These are phyloP conservation scores for Lachancea dasiensis DNA, from an alignment of 805 yeast genomes.

Conservation along the genomic window DNA sequence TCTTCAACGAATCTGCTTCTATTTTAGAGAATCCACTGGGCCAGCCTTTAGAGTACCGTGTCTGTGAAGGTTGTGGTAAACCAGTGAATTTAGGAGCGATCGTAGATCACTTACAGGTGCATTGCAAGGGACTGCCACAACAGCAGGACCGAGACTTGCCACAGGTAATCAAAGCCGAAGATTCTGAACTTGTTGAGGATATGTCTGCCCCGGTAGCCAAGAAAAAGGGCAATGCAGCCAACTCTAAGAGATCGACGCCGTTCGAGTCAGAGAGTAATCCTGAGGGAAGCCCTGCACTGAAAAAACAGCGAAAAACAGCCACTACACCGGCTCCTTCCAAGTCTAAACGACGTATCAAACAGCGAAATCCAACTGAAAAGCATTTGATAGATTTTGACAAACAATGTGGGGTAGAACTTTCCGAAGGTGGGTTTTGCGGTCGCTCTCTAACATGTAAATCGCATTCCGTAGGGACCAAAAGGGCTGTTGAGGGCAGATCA, in stretches of 20 bases:
- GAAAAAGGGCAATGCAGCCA: slow-evolving; percentile 8
- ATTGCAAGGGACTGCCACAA: slow-evolving; percentile 17
- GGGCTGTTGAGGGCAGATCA: slow-evolving; percentile 90
- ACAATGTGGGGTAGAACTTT: slow-evolving; percentile 93
- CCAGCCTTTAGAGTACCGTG: slow-evolving; percentile 21
- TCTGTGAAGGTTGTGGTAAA: slow-evolving; percentile 31
- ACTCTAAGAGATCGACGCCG: slow-evolving; percentile 9
- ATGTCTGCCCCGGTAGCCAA: slow-evolving; percentile 9
- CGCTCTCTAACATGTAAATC: slow-evolving; percentile 94
- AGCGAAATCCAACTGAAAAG: slow-evolving; percentile 68
- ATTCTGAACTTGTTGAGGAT: slow-evolving; percentile 11
- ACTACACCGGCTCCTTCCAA: slow-evolving; percentile 19
- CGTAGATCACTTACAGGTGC: slow-evolving; percentile 27
- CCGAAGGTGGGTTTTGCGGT: slow-evolving; percentile 94
- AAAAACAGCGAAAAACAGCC: slow-evolving; percentile 18
- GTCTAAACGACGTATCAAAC: slow-evolving; percentile 39
- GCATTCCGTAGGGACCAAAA: slow-evolving; percentile 96
- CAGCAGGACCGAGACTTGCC: neutral
- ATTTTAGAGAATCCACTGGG: slow-evolving; percentile 20
- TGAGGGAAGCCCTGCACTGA: slow-evolving; percentile 10
- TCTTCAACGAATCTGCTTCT: slow-evolving; percentile 22
- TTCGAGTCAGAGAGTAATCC: slow-evolving; percentile 6
- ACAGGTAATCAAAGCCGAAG: slow-evolving; percentile 9
- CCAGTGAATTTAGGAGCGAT: slow-evolving; percentile 26
- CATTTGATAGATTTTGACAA: slow-evolving; percentile 69